A percentile compares a stretch with the other conserved stretches of the same genome.
phyloP scores from a whole-genome alignment of 768 basidiomycete genomes.

The Auricularia sp. region DNA sequence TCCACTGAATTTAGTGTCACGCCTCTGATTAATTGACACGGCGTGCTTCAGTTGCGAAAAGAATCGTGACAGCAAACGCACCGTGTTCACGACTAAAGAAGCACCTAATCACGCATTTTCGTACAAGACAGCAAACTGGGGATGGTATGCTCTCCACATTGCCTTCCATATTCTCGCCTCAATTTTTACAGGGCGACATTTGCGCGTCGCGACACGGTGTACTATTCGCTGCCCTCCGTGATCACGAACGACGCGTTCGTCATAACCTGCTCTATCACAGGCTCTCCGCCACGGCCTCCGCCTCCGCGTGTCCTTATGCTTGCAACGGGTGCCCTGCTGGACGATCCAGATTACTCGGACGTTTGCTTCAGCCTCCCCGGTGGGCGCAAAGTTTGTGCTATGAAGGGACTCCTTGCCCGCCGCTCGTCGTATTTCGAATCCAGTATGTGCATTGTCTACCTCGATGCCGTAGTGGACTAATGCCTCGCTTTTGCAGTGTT shows the following conservation, averaged over 20 bases:
- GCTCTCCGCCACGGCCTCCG: constrained; percentile 37
- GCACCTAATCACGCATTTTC: constrained; percentile 78
- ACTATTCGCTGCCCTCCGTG: constrained; percentile 43
- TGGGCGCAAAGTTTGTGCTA: constrained; percentile 51
- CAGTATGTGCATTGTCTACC: constrained; percentile 32
- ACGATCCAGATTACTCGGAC: constrained; percentile 79
- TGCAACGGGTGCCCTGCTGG: constrained; percentile 62
- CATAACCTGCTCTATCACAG: constrained; percentile 67
- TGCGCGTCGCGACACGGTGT: constrained; percentile 61
- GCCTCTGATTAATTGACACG: not conserved
- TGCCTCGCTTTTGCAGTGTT: constrained; percentile 46
- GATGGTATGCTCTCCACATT: constrained; percentile 43
- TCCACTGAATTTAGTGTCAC: too few relatives aligned
- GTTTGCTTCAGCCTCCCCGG: constrained; percentile 68
- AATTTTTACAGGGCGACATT: constrained; percentile 58
- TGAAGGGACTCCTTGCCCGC: constrained; percentile 46
- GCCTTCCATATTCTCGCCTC: not conserved
- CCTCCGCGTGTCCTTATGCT: constrained; percentile 47
- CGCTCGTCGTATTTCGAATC: constrained; percentile 72
- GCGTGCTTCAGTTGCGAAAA: constrained; percentile 12
- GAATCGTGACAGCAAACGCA: constrained; percentile 32
- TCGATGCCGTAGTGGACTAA: not conserved
- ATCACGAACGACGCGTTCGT: constrained; percentile 53
- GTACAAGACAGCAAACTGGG: constrained; percentile 81
- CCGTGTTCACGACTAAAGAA: constrained; percentile 59